A percentile compares a stretch with the other conserved stretches of the same genome.
These are phyloP conservation scores for Xylaria flabelliformis DNA, from an alignment of 495 filamentous ascomycete species.

Conservation along the genomic window DNA sequence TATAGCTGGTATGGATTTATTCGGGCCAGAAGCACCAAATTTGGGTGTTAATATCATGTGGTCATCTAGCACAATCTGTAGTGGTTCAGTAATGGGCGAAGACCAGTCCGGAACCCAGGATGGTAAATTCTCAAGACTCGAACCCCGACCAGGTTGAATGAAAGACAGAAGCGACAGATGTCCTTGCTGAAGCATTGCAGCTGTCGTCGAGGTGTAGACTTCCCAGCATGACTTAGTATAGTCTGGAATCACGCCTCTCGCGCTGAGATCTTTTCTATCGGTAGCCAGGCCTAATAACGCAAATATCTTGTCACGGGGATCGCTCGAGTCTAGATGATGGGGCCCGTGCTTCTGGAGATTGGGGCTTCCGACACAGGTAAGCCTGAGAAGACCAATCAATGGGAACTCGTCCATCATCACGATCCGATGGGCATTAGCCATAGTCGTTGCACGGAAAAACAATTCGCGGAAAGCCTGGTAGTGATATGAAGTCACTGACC, in stretches of 20 bases:
- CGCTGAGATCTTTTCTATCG: background rate
- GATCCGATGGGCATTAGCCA: background rate
- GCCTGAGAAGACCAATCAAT: background rate
- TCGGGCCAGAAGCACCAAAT: background rate
- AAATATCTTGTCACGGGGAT: background rate
- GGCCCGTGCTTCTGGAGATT: background rate
- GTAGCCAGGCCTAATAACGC: background rate
- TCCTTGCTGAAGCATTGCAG: background rate
- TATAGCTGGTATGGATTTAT: background rate
- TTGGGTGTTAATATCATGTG: background rate
- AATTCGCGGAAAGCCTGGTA: background rate
- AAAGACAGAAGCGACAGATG: background rate
- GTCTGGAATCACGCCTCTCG: background rate
- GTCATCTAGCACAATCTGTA: background rate
- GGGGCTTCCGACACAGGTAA: background rate
- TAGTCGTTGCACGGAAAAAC: background rate
- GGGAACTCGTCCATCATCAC: background rate
- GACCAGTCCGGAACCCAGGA: background rate
- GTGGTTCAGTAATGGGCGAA: background rate
- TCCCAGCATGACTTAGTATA: background rate
- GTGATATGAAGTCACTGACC: background rate
- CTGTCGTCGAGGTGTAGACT: background rate
- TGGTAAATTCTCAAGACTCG: background rate
- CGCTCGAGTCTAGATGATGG: background rate
- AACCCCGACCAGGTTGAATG: background rate